Evolutionary conservation across 345 rosid species (phyloP), one percentile per base, ranked within the genome.

Genomic region (Laguncularia racemosa): DNA sequence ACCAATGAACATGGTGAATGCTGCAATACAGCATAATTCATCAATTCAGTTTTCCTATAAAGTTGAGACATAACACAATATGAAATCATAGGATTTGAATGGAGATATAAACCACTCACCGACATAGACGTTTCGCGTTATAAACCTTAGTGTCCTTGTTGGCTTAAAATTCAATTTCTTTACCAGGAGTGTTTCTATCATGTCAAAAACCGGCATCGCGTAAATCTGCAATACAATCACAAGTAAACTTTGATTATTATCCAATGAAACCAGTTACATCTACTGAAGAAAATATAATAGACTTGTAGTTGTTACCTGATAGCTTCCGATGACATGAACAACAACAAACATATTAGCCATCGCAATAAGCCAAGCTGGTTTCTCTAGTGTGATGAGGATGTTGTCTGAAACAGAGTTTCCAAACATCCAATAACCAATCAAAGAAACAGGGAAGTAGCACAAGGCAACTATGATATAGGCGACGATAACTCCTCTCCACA

Each of bases 381-480:
- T 87, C 67, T 76, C 59, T 55, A 87, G 56, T 8, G 88, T 59
- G 26, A 74, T 45, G 47, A 87, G 83, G 60, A 87, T 80, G 78
- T 82, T 76, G 58, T 82, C 91, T 0, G 57, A 16, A 6, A 87
- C 78, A 1, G 65, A 1, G 52, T 87, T 87, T 0, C 95, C 95
- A 4, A 68, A 87, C 58, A 76, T 67, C 71, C 76, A 75, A 28
- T 78, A 87, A 5, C 95, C 95, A 14, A 84, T 40, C 3, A 87
- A 58, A 44, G 95, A 79, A 16, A 87, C 95, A 11, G 95, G 95
- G 59, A 87, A 87, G 57, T 87, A 87, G 74, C 95, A 87, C 52
- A 87, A 60, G 28, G 91, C 91, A 16, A 87, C 86, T 14, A 84
- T 59, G 17, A 86, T 74, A 44, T 86, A 86, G 15, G 91, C 95